These are phyloP conservation scores for Berberis vulgaris DNA, from an alignment of 164 flowering plant genomes.

Conservation along the genomic window DNA sequence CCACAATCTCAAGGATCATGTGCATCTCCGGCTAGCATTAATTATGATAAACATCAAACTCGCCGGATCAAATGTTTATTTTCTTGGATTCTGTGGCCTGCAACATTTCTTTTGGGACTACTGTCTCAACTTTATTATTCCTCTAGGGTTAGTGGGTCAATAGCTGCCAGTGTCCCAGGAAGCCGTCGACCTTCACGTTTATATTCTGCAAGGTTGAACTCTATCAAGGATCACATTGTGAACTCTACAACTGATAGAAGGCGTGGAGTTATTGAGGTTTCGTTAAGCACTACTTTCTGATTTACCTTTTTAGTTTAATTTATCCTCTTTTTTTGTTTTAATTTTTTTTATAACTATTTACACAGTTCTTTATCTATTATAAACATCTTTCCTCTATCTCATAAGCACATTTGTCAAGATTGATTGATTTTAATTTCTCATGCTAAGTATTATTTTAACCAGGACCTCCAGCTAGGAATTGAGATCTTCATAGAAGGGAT, in stretches of 20 bases:
- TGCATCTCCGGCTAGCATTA: slow-evolving; percentile 44
- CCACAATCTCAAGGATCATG: slow-evolving; percentile 66
- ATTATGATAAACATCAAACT: slow-evolving; percentile 33
- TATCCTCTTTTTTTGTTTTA: background rate
- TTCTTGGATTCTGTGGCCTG: slow-evolving; percentile 65
- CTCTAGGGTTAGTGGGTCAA: slow-evolving; percentile 22
- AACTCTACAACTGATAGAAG: slow-evolving; percentile 81
- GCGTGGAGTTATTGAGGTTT: slow-evolving; percentile 95
- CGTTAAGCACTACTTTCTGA: background rate
- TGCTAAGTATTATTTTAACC: slow-evolving; percentile 14
- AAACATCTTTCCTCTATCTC: background rate
- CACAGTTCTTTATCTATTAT: background rate
- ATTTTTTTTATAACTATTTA: background rate
- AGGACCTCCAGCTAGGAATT: slow-evolving; percentile 91
- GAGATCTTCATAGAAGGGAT: slow-evolving; percentile 80
- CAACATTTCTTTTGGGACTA: slow-evolving; percentile 43
- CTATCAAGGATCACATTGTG: slow-evolving; percentile 59
- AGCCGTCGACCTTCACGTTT: slow-evolving; percentile 17
- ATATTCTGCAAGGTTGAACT: slow-evolving; percentile 25
- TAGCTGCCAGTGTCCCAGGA: slow-evolving; percentile 17
- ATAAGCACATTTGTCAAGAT: background rate
- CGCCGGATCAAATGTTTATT: slow-evolving; percentile 44
- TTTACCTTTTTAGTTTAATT: background rate
- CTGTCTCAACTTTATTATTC: slow-evolving; percentile 38
- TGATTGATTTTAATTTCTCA: slow-evolving; percentile 6